Percentiles rank a stretch among this genome's conserved stretches.
Conservation (phyloP, 2,329 filamentous ascomycete genomes). For the Monosporascus sp. region DNA sequence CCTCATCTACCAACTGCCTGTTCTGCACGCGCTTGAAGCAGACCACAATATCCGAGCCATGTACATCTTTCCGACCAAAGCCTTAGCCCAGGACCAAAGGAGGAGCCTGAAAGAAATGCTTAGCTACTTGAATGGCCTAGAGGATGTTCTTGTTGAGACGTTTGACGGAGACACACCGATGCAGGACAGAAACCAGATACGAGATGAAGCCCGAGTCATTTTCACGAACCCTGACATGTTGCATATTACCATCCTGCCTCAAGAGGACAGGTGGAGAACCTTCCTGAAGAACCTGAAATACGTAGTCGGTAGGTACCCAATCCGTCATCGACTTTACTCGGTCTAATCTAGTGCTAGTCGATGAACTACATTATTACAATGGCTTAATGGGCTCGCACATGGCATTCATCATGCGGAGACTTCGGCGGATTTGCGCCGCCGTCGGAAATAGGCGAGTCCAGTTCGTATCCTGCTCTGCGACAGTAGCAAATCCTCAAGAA, state of each 20-base stretch:
- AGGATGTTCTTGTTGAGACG: conserved; percentile 77
- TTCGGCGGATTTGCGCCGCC: conserved; percentile 83
- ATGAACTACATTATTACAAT: conserved; percentile 95
- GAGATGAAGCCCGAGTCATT: conserved; percentile 85
- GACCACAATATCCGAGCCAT: conserved; percentile 76
- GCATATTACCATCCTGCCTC: conserved; percentile 86
- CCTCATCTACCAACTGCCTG: conserved; percentile 93
- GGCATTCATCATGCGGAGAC: conserved; percentile 85
- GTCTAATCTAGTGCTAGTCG: conserved; percentile 39
- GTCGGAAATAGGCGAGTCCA: conserved; percentile 80
- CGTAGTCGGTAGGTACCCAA: conserved; percentile 58
- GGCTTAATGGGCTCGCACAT: conserved; percentile 91
- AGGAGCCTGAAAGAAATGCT: conserved; percentile 83
- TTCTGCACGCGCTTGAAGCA: conserved; percentile 78
- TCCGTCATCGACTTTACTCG: conserved; percentile 14
- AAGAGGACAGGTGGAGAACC: conserved; percentile 82
- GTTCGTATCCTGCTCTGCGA: conserved; percentile 95
- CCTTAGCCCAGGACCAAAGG: conserved; percentile 88
- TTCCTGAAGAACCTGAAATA: conserved; percentile 88
- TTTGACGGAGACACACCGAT: conserved; percentile 95
- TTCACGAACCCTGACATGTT: conserved; percentile 99
- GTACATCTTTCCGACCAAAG: conserved; percentile 98
- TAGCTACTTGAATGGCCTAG: conserved; percentile 70
- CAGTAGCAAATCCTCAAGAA: conserved; percentile 83
- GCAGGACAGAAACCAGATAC: conserved; percentile 68